Conservation (phyloP, 1,284 basidiomycete species). For the Fistulinella cinereoalba region DNA sequence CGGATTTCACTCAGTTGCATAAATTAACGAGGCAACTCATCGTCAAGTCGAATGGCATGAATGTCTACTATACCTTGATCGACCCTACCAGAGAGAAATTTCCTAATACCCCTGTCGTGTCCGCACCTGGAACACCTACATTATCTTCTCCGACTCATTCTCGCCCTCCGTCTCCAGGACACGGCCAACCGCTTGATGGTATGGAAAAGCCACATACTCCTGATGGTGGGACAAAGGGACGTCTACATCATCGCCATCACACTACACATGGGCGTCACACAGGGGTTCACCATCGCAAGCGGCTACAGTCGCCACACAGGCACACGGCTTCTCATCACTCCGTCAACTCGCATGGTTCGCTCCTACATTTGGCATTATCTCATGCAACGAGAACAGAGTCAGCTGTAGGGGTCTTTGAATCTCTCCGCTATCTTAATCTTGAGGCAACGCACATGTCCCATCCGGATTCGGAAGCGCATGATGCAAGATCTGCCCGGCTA, state of each 20-base stretch:
- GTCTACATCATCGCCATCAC: constrained; percentile 2
- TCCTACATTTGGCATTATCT: constrained; percentile 30
- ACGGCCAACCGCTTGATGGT: constrained; percentile 1
- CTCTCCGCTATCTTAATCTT: constrained; percentile 73
- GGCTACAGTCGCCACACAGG: constrained; percentile 8
- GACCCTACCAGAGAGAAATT: constrained; percentile 60
- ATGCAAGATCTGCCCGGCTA: constrained; percentile 50
- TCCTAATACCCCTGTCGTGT: constrained; percentile 49
- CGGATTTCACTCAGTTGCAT: constrained; percentile 58
- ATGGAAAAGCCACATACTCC: constrained; percentile 1
- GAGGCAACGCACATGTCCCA: constrained; percentile 60
- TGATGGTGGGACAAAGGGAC: constrained; percentile 2
- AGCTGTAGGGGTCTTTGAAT: constrained; percentile 81
- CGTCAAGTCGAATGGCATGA: constrained; percentile 63
- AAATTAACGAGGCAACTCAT: constrained; percentile 48
- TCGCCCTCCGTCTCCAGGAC: constrained; percentile 22
- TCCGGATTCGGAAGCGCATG: constrained; percentile 49
- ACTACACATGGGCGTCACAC: constrained; percentile 14
- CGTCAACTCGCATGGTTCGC: constrained; percentile 24
- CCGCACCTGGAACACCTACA: constrained; percentile 39
- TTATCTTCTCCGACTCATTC: constrained; percentile 30
- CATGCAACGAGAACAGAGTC: constrained; percentile 42
- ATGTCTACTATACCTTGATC: constrained; percentile 59
- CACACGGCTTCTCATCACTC: constrained; percentile 16
- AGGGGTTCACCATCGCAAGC: constrained; percentile 27